A percentile compares a stretch with the other conserved stretches of the same genome.
These are phyloP conservation scores for Paramecium bursaria DNA, from an alignment of 73 alveolate genomes.

Conservation along the genomic window DNA sequence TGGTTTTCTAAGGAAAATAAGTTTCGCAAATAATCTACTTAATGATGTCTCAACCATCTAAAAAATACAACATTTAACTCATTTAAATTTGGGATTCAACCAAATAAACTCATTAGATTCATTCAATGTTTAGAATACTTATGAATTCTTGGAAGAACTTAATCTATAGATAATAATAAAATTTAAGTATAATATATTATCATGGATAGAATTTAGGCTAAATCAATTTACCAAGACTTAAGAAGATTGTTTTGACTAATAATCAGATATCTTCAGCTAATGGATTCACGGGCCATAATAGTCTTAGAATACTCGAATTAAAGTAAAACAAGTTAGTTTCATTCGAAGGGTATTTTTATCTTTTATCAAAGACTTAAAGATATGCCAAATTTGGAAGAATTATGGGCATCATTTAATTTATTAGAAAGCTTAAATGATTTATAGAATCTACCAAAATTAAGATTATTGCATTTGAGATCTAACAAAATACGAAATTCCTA, in stretches of 20 bases:
- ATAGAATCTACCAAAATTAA: conserved; percentile 55
- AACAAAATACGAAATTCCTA: conserved; percentile 26
- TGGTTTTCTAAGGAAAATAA: conserved; percentile 53
- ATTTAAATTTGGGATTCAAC: conserved; percentile 62
- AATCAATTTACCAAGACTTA: conserved; percentile 48
- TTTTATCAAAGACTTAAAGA: conserved; percentile 14
- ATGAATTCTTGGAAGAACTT: conserved; percentile 65
- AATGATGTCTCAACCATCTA: conserved; percentile 34
- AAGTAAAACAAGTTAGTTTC: conserved; percentile 56
- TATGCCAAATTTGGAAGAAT: conserved; percentile 47
- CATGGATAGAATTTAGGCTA: conserved; percentile 43
- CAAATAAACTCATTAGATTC: conserved; percentile 59
- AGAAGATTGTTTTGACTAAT: conserved; percentile 33
- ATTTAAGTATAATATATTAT: no score
- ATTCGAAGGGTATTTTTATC: conserved; percentile 28
- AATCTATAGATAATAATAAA: conserved; percentile 60
- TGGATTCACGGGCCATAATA: conserved; percentile 61
- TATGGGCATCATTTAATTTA: conserved; percentile 61
- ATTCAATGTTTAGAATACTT: conserved; percentile 61
- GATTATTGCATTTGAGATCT: conserved; percentile 61
- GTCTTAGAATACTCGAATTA: conserved; percentile 25
- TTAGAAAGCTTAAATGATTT: conserved; percentile 36
- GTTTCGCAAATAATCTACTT: conserved; percentile 62
- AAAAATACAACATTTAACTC: conserved; percentile 44
- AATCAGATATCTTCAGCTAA: conserved; percentile 45